Base-by-base conservation (phyloP, 805 yeast species). In the Blastobotrys mokoenaii region DNA sequence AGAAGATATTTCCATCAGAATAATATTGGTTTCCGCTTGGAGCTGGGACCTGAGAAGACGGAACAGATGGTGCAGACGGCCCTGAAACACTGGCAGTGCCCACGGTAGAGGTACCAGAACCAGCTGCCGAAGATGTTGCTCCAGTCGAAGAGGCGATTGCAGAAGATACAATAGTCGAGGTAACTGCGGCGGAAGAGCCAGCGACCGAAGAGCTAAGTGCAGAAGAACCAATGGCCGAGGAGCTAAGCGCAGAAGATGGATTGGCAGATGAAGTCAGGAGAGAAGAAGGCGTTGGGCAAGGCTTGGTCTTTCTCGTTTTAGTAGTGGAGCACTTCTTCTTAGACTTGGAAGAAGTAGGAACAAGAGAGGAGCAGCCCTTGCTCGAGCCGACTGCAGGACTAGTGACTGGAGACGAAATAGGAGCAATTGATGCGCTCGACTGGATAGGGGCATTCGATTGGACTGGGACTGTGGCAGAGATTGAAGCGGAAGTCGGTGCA, bases 1-100 rank as follows among this genome's bases (percentile, higher is more conserved):
- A 49, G 59, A 80, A 79, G n/a, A 81, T 63, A 49, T 74, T 70
- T 29, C 65, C 63, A 27, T 55, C 51, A 2, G 47, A 30, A 45
- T 50, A 52, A 44, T 65, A 55, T 18, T 55, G 38, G n/a, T 51
- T 41, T 10, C 51, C 48, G 1, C 18, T 20, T 18, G 27, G 27
- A 18, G 40, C 29, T 3, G 40, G 30, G 34, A 31, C 5, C 15
- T 31, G 4, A 11, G n/a, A 4, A 31, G 34, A 22, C 27, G 27
- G 27, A 22, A 22, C 27, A 22, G 27, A 4, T 3, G 33, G 33
- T 2, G 17, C 16, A 27, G 41, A 38, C 3, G 31, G 15, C 17
- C 15, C 31, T n/a, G 31, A 5, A 14, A 14, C 3, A 14, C 32
- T 27, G 18, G 41, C 22, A 38, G 41, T n/a, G 27, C 25, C n/a